Conservation (phyloP, 78 protist species). For the Anaeramoeba flamelloides region DNA sequence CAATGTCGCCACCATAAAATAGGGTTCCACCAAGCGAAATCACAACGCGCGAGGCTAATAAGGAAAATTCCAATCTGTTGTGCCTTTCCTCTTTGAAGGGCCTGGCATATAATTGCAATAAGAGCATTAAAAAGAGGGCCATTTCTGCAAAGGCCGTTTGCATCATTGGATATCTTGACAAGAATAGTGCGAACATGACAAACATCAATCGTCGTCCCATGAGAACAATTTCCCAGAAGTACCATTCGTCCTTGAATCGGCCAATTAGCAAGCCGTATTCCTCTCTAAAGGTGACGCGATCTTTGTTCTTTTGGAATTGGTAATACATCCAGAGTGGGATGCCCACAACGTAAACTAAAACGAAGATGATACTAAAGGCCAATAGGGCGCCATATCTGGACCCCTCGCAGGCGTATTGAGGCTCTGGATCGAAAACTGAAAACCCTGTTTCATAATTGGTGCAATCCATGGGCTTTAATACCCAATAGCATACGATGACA, state of each 20-base stretch:
- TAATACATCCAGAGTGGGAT: background rate
- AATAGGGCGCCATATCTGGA: background rate
- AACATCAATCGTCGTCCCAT: background rate
- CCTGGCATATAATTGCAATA: background rate
- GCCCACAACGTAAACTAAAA: background rate
- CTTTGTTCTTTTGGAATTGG: background rate
- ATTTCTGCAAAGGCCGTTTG: background rate
- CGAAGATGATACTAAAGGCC: background rate
- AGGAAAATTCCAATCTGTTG: background rate
- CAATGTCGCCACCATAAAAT: background rate
- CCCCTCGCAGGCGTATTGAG: background rate
- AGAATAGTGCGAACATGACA: background rate
- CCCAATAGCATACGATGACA: background rate
- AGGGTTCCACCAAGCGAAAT: background rate
- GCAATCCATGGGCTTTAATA: background rate
- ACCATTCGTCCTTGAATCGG: background rate
- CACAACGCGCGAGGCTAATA: background rate
- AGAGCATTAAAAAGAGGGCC: background rate
- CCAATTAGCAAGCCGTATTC: background rate
- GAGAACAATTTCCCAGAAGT: background rate
- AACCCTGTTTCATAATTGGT: background rate
- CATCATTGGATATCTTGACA: background rate
- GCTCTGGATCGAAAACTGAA: background rate
- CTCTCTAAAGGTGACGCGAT: background rate
- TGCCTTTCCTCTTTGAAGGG: background rate